Conservation (phyloP, 2,329 filamentous ascomycete genomes). For the Corynespora cassiicola region DNA sequence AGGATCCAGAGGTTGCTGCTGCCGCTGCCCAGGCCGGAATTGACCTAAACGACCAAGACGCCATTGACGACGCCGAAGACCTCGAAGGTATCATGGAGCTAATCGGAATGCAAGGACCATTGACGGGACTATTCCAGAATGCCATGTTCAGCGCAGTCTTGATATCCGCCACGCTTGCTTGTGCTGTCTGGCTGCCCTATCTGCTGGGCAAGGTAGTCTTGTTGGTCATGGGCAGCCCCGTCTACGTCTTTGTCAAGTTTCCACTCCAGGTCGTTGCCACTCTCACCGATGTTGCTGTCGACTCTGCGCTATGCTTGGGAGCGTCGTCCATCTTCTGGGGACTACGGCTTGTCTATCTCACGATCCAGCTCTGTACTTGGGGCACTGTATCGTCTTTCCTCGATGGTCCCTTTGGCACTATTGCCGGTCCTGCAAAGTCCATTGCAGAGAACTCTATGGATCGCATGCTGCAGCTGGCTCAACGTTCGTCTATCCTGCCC, state of each 20-base stretch:
- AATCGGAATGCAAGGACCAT: slow-evolving; percentile 92
- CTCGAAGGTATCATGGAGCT: slow-evolving; percentile 96
- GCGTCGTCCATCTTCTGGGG: slow-evolving; percentile 58
- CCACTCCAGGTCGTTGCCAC: slow-evolving; percentile 76
- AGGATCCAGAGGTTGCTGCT: slow-evolving; percentile 66
- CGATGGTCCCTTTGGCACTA: slow-evolving; percentile 22
- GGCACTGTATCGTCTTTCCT: slow-evolving; percentile 22
- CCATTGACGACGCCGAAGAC: slow-evolving; percentile 85
- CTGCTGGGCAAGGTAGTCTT: slow-evolving; percentile 86
- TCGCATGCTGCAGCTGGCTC: slow-evolving; percentile 39
- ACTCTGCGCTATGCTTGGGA: slow-evolving; percentile 70
- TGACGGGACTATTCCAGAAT: slow-evolving; percentile 90
- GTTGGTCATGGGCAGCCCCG: slow-evolving; percentile 78
- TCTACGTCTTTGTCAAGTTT: slow-evolving; percentile 69
- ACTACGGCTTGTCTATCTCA: slow-evolving; percentile 32
- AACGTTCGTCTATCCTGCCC: slow-evolving; percentile 32
- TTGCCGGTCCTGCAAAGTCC: slow-evolving; percentile 37
- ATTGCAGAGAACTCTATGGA: slow-evolving; percentile 43
- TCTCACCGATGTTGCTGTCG: slow-evolving; percentile 79
- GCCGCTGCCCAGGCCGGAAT: slow-evolving; percentile 72
- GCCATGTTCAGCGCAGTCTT: slow-evolving; percentile 92
- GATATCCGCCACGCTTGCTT: slow-evolving; percentile 81
- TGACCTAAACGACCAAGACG: slow-evolving; percentile 72
- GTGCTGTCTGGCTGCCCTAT: slow-evolving; percentile 90
- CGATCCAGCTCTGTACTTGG: slow-evolving; percentile 26